Conservation (phyloP, 345 rosid species). For the Populus pruinosa region DNA sequence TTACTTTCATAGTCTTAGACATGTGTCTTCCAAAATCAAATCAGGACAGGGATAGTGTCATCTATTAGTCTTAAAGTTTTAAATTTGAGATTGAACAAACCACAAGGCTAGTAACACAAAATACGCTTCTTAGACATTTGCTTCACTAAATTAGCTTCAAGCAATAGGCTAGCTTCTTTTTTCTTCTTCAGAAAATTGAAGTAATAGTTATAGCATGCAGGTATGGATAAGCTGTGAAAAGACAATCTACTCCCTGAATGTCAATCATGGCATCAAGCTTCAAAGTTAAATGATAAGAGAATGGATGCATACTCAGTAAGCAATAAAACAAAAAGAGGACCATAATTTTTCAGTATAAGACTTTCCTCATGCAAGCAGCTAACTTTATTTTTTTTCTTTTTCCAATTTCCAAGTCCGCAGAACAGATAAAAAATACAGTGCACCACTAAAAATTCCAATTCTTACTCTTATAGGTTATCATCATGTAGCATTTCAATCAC, state of each 20-base stretch:
- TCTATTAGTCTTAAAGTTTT: neutral
- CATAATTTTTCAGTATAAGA: neutral
- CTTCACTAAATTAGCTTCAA: neutral
- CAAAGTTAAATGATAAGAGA: neutral
- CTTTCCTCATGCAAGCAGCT: neutral
- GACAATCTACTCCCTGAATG: neutral
- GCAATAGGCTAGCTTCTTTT: neutral
- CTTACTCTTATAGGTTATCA: neutral
- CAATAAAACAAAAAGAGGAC: too few species aligned
- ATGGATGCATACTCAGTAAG: neutral
- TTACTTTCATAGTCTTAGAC: neutral
- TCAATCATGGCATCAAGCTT: neutral
- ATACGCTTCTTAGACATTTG: neutral
- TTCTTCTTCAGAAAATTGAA: neutral
- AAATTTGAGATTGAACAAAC: neutral
- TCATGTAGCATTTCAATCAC: neutral
- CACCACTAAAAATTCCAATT: neutral
- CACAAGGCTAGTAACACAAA: neutral
- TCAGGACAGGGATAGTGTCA: neutral
- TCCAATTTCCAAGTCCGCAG: neutral
- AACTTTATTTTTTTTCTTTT: neutral
- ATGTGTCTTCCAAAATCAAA: neutral
- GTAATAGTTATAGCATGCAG: neutral
- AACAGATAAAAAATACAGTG: neutral
- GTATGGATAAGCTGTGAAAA: neutral